These are phyloP conservation scores for Xylaria telfairii DNA, from an alignment of 495 filamentous ascomycete genomes.

Conservation along the genomic window DNA sequence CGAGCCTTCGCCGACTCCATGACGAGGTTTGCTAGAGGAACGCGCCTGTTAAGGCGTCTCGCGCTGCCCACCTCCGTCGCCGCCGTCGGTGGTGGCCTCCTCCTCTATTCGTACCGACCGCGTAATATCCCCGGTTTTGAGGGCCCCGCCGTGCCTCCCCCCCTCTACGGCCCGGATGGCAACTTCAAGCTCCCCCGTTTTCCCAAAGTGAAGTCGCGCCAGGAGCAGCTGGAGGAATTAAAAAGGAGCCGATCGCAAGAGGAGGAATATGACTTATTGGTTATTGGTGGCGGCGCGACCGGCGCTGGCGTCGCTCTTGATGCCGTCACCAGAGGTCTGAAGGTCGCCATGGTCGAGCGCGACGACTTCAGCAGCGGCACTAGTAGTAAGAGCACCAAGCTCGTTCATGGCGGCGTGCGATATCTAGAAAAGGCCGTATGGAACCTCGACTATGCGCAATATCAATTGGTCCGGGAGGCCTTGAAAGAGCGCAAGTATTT, in stretches of 20 bases:
- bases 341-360: constrained; percentile 91
- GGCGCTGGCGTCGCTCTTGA: constrained; percentile 93
- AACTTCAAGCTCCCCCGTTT: constrained; percentile 82
- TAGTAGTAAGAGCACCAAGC: constrained; percentile 95
- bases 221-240: constrained; percentile 67
- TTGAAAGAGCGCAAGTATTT: constrained; percentile 96
- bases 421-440: constrained; percentile 97
- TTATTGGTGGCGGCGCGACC: constrained; percentile 93
- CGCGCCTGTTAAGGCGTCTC: constrained; percentile 43
- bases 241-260: constrained; percentile 51
- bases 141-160: constrained; percentile 78
- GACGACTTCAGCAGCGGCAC: constrained; percentile 96
- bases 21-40: constrained; percentile 38
- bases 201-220: constrained; percentile 74
- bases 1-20: constrained; percentile 26
- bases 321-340: constrained; percentile 89
- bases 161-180: constrained; percentile 78
- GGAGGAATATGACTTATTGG: constrained; percentile 79
- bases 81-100: constrained; percentile 55
- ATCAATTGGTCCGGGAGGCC: constrained; percentile 91
- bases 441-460: constrained; percentile 96
- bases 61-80: constrained; percentile 45
- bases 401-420: constrained; percentile 95
- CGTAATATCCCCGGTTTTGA: constrained; percentile 86
- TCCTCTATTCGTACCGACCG: constrained; percentile 83